phyloP scores from a whole-genome alignment of 75 land plant genomes.

The Ceratopteris richardii region DNA sequence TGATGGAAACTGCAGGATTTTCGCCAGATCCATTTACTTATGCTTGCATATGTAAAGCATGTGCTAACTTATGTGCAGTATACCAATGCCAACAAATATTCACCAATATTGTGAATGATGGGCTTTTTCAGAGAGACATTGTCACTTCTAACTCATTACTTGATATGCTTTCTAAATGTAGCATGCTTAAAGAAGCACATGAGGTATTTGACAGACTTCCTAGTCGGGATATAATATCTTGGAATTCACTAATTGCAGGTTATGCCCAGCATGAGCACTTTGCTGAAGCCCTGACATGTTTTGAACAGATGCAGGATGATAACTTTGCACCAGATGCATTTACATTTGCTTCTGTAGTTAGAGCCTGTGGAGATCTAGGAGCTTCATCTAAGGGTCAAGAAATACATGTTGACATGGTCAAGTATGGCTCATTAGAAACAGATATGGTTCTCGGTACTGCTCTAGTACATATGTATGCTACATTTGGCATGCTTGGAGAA shows the following conservation, averaged over 20 bases:
- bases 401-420: conserved; percentile 3
- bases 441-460: conserved; percentile 8
- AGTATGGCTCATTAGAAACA: conserved; percentile 1
- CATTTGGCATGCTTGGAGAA: conserved; percentile 5
- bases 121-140: conserved; percentile 9
- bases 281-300: neutral
- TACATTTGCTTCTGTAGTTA: conserved; percentile 1
- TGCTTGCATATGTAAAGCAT: conserved; percentile 9
- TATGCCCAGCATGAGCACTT: neutral
- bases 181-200: neutral
- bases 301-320: neutral
- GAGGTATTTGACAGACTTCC: neutral
- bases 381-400: conserved; percentile 1
- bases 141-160: neutral
- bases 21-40: conserved; percentile 2
- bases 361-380: neutral
- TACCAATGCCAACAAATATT: conserved; percentile 9
- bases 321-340: neutral
- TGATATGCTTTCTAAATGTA: conserved; percentile 4
- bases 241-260: conserved; percentile 2
- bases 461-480: conserved; percentile 11
- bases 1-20: conserved; percentile 5
- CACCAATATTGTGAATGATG: conserved; percentile 1
- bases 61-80: conserved; percentile 1
- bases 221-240: neutral